These are phyloP conservation scores for Rhizoctonia solani DNA, from an alignment of 1,284 basidiomycete species.

Conservation along the genomic window DNA sequence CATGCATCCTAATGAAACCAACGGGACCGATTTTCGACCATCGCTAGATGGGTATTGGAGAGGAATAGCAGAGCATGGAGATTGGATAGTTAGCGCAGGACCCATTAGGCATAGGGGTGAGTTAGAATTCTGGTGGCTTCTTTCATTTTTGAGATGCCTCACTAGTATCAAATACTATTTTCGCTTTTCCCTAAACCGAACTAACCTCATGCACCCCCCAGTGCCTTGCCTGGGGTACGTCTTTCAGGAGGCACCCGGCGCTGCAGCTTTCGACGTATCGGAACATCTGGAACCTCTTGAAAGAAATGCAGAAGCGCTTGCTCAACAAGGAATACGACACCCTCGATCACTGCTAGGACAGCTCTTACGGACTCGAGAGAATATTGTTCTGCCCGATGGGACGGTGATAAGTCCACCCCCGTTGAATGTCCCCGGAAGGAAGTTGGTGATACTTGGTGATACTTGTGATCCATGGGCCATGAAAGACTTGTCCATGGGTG, in stretches of 20 bases:
- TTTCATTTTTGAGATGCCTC: constrained; percentile 4
- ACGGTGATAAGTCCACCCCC: constrained; percentile 74
- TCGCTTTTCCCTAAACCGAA: background rate
- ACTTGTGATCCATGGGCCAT: constrained; percentile 67
- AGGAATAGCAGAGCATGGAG: constrained; percentile 52
- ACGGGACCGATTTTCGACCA: constrained; percentile 66
- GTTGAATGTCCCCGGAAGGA: constrained; percentile 63
- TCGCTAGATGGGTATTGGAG: constrained; percentile 74
- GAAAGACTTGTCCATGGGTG: constrained; percentile 59
- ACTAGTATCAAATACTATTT: background rate
- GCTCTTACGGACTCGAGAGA: constrained; percentile 58
- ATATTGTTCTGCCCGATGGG: constrained; percentile 76
- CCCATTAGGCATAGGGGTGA: constrained; percentile 80
- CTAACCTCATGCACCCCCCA: constrained; percentile 46
- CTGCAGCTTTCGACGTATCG: constrained; percentile 43
- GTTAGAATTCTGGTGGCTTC: constrained; percentile 39
- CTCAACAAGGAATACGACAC: constrained; percentile 63
- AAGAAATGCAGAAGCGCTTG: constrained; percentile 52
- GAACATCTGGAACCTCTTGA: constrained; percentile 42
- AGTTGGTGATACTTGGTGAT: constrained; percentile 78
- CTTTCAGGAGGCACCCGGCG: constrained; percentile 62
- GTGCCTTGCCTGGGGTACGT: constrained; percentile 85
- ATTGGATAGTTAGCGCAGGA: constrained; percentile 71
- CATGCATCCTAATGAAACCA: constrained; percentile 68
- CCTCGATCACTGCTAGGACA: constrained; percentile 70